phyloP scores from a whole-genome alignment of 495 filamentous ascomycete species.

The Neurospora sp. region DNA sequence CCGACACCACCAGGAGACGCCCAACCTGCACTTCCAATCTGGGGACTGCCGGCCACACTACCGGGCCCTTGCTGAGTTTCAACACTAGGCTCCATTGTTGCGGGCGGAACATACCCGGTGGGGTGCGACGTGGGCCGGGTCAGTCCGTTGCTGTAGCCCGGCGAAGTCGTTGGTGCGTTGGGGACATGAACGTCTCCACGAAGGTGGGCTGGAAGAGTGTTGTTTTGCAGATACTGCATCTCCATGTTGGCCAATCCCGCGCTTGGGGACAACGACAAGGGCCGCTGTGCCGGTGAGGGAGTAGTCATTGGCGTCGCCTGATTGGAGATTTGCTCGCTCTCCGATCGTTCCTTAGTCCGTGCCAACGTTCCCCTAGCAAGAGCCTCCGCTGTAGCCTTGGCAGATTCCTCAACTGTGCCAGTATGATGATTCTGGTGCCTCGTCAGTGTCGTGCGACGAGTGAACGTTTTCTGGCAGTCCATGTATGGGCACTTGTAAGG shows the following conservation, averaged over 20 bases:
- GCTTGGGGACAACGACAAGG: slow-evolving; percentile 68
- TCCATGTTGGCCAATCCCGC: slow-evolving; percentile 64
- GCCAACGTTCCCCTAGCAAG: slow-evolving; percentile 50
- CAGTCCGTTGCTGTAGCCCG: slow-evolving; percentile 50
- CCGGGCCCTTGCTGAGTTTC: slow-evolving; percentile 59
- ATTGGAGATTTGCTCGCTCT: slow-evolving; percentile 69
- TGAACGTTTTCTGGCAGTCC: slow-evolving; percentile 98
- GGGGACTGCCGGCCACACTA: slow-evolving; percentile 60
- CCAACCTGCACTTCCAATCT: slow-evolving; percentile 65
- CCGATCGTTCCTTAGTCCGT: slow-evolving; percentile 47
- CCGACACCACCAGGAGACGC: slow-evolving; percentile 58
- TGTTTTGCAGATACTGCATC: slow-evolving; percentile 64
- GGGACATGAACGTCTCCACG: slow-evolving; percentile 65
- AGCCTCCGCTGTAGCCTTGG: slow-evolving; percentile 62
- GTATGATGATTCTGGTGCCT: slow-evolving; percentile 94
- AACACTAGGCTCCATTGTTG: slow-evolving; percentile 78
- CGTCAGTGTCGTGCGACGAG: slow-evolving; percentile 85
- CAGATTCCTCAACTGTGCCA: slow-evolving; percentile 89
- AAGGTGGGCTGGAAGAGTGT: slow-evolving; percentile 72
- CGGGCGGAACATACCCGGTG: slow-evolving; percentile 65
- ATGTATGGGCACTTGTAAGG: slow-evolving; percentile 97
- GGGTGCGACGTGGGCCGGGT: slow-evolving; percentile 63
- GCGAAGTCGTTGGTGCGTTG: slow-evolving; percentile 51
- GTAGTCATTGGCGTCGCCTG: slow-evolving; percentile 76
- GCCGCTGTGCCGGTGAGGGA: slow-evolving; percentile 71